Conservation (phyloP, 331 rosid species). For the Saraca asoca region DNA sequence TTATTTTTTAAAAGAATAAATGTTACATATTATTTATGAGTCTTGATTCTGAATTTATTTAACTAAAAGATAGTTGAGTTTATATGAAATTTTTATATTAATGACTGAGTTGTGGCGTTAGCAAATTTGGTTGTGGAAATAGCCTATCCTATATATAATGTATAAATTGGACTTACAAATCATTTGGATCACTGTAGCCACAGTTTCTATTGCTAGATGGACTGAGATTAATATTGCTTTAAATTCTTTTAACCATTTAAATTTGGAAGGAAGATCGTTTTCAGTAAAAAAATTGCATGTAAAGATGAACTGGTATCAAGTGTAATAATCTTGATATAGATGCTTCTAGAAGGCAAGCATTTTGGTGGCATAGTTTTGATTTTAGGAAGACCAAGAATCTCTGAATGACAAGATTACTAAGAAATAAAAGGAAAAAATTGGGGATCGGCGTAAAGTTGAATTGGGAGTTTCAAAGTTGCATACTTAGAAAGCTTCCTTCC, state of each 20-base stretch:
- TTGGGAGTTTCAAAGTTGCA: constrained; percentile 1
- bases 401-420: neutral
- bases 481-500: neutral
- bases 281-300: neutral
- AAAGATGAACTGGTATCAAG: neutral
- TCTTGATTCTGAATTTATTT: too few relatives aligned
- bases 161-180: constrained; percentile 10
- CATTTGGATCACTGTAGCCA: constrained; percentile 3
- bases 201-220: constrained; percentile 21
- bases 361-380: neutral
- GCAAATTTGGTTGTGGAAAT: too few relatives aligned
- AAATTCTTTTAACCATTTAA: constrained; percentile 16
- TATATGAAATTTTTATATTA: too few relatives aligned
- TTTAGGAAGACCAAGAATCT: constrained; percentile 12
- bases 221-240: neutral
- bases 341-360: neutral
- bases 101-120: too few relatives aligned
- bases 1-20: too few relatives aligned
- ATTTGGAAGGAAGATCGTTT: constrained; percentile 4
- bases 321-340: neutral
- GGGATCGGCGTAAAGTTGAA: constrained; percentile 2
- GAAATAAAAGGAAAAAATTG: constrained; percentile 9
- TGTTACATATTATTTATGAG: too few relatives aligned
- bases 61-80: too few relatives aligned
- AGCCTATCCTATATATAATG: too few relatives aligned